Percentiles rank a stretch among this genome's conserved stretches.
These are phyloP conservation scores for Fraxinus velutina DNA, from an alignment of 305 asterid species.

Conservation along the genomic window DNA sequence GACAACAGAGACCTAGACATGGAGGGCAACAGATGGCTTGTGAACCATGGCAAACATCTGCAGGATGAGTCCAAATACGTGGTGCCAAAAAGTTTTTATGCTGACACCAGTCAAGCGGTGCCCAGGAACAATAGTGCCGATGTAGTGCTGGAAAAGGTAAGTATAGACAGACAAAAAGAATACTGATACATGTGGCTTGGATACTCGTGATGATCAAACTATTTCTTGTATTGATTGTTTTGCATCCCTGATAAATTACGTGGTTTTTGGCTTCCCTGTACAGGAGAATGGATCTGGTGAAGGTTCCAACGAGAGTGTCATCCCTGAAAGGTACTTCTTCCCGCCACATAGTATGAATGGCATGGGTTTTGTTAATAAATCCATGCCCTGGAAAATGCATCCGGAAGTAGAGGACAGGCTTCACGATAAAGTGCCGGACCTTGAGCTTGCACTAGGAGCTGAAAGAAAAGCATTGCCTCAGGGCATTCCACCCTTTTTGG, in stretches of 20 bases:
- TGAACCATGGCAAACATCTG: constrained; percentile 23
- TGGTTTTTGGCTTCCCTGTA: constrained; percentile 23
- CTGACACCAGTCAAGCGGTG: constrained; percentile 27
- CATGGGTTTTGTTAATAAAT: constrained; percentile 20
- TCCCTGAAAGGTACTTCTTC: constrained; percentile 51
- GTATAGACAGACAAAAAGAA: constrained; percentile 26
- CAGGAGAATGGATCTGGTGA: constrained; percentile 23
- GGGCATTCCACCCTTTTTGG: constrained; percentile 35
- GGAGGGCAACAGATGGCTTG: constrained; percentile 32
- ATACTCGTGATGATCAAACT: constrained; percentile 22
- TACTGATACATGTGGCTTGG: constrained; percentile 22
- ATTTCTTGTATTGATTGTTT: constrained; percentile 35
- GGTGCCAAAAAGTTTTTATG: constrained; percentile 26
- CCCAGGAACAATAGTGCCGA: constrained; percentile 27
- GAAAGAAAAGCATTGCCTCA: constrained; percentile 36
- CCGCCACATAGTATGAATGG: constrained; percentile 46
- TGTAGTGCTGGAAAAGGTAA: constrained; percentile 35
- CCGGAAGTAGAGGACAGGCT: constrained; percentile 37
- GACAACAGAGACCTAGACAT: constrained; percentile 32
- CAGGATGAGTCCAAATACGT: constrained; percentile 20
- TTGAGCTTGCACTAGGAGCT: constrained; percentile 82
- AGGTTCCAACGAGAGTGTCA: constrained; percentile 26
- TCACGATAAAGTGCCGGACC: constrained; percentile 55
- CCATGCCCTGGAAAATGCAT: constrained; percentile 39
- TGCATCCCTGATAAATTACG: constrained; percentile 34